Percentiles rank a stretch among this genome's conserved stretches.
Evolutionary conservation across 1,139 yeast genomes (phyloP).

Genomic region (Taphrina betulina): DNA sequence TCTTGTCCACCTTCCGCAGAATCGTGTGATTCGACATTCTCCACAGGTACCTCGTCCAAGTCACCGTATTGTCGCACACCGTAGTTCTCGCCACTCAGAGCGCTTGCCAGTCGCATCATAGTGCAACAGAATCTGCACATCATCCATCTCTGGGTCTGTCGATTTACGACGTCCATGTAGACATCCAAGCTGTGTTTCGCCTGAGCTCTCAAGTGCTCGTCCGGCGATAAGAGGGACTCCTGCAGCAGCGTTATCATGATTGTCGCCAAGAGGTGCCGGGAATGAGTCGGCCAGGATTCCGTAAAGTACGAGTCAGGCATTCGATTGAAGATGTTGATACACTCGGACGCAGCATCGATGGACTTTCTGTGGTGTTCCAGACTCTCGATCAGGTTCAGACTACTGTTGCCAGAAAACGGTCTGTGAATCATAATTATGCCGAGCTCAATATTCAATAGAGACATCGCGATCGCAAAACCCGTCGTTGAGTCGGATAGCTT

Average conservation of each 20-base stretch:
- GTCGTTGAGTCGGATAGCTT: not conserved
- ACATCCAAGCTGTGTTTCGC: not conserved
- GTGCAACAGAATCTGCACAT: not conserved
- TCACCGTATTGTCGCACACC: no score
- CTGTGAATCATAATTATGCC: conserved; percentile 19
- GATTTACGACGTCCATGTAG: not conserved
- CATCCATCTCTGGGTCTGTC: conserved; percentile 2
- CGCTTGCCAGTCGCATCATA: not conserved
- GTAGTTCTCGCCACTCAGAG: conserved; percentile 8
- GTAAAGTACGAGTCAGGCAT: conserved; percentile 21
- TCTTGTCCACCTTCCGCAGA: no score
- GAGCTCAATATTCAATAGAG: conserved; percentile 6
- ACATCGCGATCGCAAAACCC: not conserved
- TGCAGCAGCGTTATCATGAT: conserved; percentile 3
- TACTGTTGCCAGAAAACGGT: conserved; percentile 2
- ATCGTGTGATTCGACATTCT: conserved; percentile 9
- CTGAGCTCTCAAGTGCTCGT: not conserved
- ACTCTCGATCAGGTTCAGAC: conserved; percentile 8
- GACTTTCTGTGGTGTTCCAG: conserved; percentile 25
- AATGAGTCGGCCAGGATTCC: conserved; percentile 20
- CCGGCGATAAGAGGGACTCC: not conserved
- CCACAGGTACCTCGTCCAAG: not conserved
- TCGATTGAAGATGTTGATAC: conserved; percentile 1
- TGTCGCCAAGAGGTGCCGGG: not conserved
- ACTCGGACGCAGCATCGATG: not conserved